A percentile compares a stretch with the other conserved stretches of the same genome.
Evolutionary conservation across 163 green algal species (phyloP).

Genomic region (Coccomyxa subellipsoidea): DNA sequence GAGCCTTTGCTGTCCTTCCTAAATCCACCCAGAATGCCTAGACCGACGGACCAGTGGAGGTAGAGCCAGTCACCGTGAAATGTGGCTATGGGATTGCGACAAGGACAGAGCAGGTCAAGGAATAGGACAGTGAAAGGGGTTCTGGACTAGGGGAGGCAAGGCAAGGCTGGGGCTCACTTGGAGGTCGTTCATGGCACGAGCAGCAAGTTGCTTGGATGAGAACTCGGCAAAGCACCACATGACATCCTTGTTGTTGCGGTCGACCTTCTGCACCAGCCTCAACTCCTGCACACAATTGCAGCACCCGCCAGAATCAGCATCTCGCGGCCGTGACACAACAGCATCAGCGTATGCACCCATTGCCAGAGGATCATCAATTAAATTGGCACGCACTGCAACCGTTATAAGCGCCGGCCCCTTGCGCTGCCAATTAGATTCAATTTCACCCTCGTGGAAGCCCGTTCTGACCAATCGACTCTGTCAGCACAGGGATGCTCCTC

Average conservation of each 20-base stretch:
- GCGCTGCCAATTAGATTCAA: no score
- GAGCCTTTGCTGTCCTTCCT: background rate
- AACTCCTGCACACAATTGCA: constrained; percentile 4
- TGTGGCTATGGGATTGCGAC: no score
- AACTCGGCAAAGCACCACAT: constrained; percentile 8
- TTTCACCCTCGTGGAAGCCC: no score
- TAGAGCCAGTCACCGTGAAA: no score
- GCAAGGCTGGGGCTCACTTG: background rate
- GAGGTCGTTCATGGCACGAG: background rate
- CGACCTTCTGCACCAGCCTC: constrained; percentile 2
- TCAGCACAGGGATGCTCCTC: no score
- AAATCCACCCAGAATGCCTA: no score
- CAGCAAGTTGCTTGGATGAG: background rate
- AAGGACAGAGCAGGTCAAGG: no score
- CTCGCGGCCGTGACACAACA: background rate
- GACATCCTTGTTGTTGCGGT: background rate
- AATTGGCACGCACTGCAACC: background rate
- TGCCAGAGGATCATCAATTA: no score
- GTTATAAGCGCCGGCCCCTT: background rate
- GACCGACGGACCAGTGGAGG: no score
- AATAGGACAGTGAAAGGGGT: no score
- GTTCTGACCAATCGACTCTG: no score
- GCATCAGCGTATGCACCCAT: background rate
- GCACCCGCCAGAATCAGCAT: background rate
- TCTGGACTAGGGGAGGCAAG: no score